These are phyloP conservation scores for Tremella yokohamensis DNA, from an alignment of 768 basidiomycete species.

Conservation along the genomic window DNA sequence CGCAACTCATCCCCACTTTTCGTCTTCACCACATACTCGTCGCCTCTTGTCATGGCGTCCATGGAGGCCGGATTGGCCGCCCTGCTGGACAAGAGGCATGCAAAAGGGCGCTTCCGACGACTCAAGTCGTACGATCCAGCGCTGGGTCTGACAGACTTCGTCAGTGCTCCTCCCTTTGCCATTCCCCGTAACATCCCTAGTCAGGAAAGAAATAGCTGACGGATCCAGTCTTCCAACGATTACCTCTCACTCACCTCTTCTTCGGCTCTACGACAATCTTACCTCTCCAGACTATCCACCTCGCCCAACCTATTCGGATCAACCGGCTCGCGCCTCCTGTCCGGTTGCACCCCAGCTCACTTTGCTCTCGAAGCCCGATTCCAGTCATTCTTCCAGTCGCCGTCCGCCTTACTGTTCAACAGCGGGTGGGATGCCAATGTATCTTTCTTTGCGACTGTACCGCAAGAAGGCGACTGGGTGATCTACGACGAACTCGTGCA, in stretches of 20 bases:
- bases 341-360: slow-evolving; percentile 67
- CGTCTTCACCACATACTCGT: too few species aligned
- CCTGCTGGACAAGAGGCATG: too few species aligned
- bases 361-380: slow-evolving; percentile 68
- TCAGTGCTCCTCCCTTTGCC: too few species aligned
- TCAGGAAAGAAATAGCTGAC: too few species aligned
- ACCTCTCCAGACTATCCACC: slow-evolving; percentile 59
- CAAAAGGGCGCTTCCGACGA: too few species aligned
- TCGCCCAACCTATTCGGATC: slow-evolving; percentile 70
- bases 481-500: slow-evolving; percentile 85
- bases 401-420: slow-evolving; percentile 77
- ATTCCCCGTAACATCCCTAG: too few species aligned
- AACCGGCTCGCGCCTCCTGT: slow-evolving; percentile 79
- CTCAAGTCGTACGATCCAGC: too few species aligned
- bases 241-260: slow-evolving; percentile 78
- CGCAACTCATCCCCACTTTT: too few species aligned
- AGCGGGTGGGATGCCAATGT: slow-evolving; percentile 92
- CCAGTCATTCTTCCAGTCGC: slow-evolving; percentile 61
- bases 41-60: too few species aligned
- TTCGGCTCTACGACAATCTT: slow-evolving; percentile 57
- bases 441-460: slow-evolving; percentile 75
- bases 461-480: slow-evolving; percentile 71
- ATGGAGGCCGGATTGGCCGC: too few species aligned
- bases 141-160: too few species aligned
- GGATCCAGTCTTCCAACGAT: slow-evolving; percentile 68